A percentile compares a stretch with the other conserved stretches of the same genome.
phyloP scores from a whole-genome alignment of 441 rosid species.

The Euphorbia neoarborescens region DNA sequence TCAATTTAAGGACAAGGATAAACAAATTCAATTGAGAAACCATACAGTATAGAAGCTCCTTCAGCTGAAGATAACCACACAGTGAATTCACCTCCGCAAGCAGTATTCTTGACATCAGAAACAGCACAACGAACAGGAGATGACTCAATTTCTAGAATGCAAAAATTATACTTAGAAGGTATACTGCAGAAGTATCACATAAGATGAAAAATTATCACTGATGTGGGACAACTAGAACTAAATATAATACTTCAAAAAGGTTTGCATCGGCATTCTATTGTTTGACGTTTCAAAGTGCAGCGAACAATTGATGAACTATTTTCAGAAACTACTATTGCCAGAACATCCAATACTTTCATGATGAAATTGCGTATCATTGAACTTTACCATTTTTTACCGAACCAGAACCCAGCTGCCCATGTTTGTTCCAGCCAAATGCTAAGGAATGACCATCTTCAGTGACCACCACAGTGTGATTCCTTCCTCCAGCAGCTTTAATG shows the following conservation, averaged over 20 bases:
- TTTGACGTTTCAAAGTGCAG: not conserved
- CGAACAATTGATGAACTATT: not conserved
- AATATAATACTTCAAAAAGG: not conserved
- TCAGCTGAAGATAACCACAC: conserved; percentile 82
- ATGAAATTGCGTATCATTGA: not conserved
- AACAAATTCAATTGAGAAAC: conserved; percentile 35
- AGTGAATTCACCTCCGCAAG: conserved; percentile 91
- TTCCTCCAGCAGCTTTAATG: conserved; percentile 66
- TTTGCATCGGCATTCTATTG: not conserved
- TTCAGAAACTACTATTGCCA: not conserved
- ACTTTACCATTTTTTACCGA: conserved; percentile 59
- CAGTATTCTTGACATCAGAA: conserved; percentile 55
- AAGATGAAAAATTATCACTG: not conserved
- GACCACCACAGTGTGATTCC: conserved; percentile 72
- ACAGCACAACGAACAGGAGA: conserved; percentile 76
- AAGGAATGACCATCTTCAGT: conserved; percentile 70
- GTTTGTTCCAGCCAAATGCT: conserved; percentile 95
- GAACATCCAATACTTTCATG: not conserved
- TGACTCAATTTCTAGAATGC: conserved; percentile 50
- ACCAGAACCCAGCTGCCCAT: conserved; percentile 92
- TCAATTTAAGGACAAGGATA: conserved; percentile 10
- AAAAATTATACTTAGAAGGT: conserved; percentile 13
- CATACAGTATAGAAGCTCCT: conserved; percentile 91
- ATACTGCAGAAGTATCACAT: not conserved
- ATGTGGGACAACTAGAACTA: not conserved